A percentile compares a stretch with the other conserved stretches of the same genome.
Conservation (phyloP, 1,284 basidiomycete genomes). For the Pseudozyma hubeiensis region DNA sequence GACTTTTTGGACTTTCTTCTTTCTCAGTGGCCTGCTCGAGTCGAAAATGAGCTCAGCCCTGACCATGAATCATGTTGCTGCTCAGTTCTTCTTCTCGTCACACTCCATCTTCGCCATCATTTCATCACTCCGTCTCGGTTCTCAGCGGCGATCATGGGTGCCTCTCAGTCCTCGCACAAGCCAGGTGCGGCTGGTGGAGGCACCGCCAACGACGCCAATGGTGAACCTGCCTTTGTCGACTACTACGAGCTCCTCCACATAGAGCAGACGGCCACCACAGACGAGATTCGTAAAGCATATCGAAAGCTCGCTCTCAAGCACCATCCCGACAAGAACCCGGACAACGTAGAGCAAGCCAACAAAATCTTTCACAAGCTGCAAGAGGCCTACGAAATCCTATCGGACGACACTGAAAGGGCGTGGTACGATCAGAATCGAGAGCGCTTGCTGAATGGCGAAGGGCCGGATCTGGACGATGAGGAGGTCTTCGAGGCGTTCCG, state of each 20-base stretch:
- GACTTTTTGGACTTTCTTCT: no score
- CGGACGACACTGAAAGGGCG: conserved; percentile 77
- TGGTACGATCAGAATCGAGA: conserved; percentile 98
- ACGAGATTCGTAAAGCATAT: conserved; percentile 66
- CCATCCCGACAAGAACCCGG: conserved; percentile 71
- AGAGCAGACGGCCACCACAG: conserved; percentile 57
- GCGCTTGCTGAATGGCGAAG: conserved; percentile 70
- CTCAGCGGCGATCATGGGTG: conserved; percentile 25
- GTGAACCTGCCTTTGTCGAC: conserved; percentile 58
- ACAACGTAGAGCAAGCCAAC: conserved; percentile 84
- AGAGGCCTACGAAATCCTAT: conserved; percentile 86
- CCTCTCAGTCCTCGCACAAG: conserved; percentile 50
- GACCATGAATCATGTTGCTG: no score
- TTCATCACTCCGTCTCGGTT: no score
- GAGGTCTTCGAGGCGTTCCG: conserved; percentile 81
- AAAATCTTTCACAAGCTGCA: conserved; percentile 87
- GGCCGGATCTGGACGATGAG: conserved; percentile 57
- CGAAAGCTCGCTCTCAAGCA: conserved; percentile 68
- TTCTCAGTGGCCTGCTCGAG: no score
- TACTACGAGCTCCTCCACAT: conserved; percentile 66
- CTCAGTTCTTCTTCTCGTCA: no score
- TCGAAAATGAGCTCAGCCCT: no score
- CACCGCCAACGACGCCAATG: conserved; percentile 22
- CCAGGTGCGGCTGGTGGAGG: conserved; percentile 33
- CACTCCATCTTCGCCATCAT: no score